These are phyloP conservation scores for Setaria viridis DNA, from an alignment of 202 grass and related monocot genomes.

Conservation along the genomic window DNA sequence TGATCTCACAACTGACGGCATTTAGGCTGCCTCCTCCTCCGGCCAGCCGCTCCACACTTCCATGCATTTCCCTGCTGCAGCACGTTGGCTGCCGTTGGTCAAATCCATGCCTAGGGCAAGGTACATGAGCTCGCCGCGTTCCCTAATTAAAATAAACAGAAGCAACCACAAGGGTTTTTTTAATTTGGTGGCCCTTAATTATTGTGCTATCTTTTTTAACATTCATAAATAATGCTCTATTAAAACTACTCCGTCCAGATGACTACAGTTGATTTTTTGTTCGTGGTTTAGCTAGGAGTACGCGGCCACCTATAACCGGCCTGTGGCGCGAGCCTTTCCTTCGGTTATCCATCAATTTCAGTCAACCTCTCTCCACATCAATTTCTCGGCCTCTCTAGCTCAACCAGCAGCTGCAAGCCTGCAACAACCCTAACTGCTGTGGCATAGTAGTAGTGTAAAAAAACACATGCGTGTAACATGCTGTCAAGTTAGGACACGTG, in stretches of 20 bases:
- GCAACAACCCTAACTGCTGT: not conserved
- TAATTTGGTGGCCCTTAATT: not conserved
- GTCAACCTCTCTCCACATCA: not conserved
- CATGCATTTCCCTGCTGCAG: too few relatives aligned
- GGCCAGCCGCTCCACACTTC: too few relatives aligned
- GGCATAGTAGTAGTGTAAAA: not conserved
- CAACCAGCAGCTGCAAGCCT: not conserved
- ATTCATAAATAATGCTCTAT: not conserved
- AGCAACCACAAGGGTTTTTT: too few relatives aligned
- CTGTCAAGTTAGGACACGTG: not conserved
- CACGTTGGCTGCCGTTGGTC: too few relatives aligned
- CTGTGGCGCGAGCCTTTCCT: not conserved
- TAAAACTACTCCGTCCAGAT: not conserved
- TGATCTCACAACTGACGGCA: too few relatives aligned
- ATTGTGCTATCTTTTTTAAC: not conserved
- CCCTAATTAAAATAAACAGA: too few relatives aligned
- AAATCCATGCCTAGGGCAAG: too few relatives aligned
- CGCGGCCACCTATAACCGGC: not conserved
- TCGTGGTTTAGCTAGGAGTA: not conserved
- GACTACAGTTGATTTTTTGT: not conserved
- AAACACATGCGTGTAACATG: conserved; percentile 13
- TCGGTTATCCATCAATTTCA: not conserved
- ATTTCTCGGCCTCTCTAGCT: not conserved
- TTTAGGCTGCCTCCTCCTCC: too few relatives aligned
- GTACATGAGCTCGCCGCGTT: too few relatives aligned